These are phyloP conservation scores for Sporodiniella umbellata DNA, from an alignment of 371 early-diverging fungal genomes.

Conservation along the genomic window DNA sequence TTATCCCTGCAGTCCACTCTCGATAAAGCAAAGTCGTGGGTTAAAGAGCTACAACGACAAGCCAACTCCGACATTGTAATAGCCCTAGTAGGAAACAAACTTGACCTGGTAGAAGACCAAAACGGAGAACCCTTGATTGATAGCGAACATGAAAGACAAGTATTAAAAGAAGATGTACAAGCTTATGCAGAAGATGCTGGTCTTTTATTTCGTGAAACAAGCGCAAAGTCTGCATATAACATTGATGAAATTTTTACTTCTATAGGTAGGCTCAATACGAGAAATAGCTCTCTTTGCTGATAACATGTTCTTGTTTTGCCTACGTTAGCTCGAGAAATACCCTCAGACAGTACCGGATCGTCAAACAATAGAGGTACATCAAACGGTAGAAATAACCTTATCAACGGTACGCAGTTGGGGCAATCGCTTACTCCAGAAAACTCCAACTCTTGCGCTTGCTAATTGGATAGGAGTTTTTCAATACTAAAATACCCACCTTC, in stretches of 20 bases:
- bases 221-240: constrained; percentile 82
- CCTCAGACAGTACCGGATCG: constrained; percentile 8
- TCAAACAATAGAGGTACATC: constrained; percentile 8
- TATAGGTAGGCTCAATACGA: constrained; percentile 2
- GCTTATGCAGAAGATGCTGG: constrained; percentile 75
- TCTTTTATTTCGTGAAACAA: constrained; percentile 78
- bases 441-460: constrained; percentile 21
- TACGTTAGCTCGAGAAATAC: constrained; percentile 16
- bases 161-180: constrained; percentile 56
- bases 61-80: constrained; percentile 95
- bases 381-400: constrained; percentile 9
- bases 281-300: too few relatives aligned
- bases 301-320: neutral
- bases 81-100: constrained; percentile 96
- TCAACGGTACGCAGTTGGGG: constrained; percentile 13
- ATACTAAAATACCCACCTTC: neutral
- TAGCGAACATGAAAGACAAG: constrained; percentile 60
- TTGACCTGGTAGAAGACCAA: constrained; percentile 67
- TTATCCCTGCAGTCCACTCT: constrained; percentile 65
- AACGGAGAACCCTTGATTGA: constrained; percentile 18
- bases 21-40: constrained; percentile 98
- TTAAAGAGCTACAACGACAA: constrained; percentile 94
- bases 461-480: neutral
- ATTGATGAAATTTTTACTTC: constrained; percentile 73
- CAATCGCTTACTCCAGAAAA: constrained; percentile 6